Evolutionary conservation across 192 early-diverging fungal species (phyloP), one percentile per base, ranked within the genome.

Genomic region (Linnemannia elongata): DNA sequence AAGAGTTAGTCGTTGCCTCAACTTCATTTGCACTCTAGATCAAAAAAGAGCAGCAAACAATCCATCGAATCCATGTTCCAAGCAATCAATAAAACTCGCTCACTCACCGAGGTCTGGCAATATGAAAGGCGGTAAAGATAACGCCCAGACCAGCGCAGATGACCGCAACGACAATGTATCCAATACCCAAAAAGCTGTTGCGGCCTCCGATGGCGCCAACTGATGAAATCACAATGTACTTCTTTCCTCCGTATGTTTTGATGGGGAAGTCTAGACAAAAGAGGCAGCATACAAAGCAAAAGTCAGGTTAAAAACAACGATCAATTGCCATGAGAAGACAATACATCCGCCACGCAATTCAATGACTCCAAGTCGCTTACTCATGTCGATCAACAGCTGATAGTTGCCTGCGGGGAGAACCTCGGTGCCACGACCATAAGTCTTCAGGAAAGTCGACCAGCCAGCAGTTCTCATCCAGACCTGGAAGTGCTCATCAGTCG

Each of bases 391-490:
- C 1, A 88, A 73, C 27, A 98, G 80, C 75, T 89, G 80, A 78
- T 96, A 99, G 22, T 89, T 78, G 27, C 97, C 97, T 47, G 88
- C 82, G 79, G 98, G 89, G 9, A 82, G 88, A 8, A 87, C 87
- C 4, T 90, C 55, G 42, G 92, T 92, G 79, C 97, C 95, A 72
- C 93, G 89, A 57, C 95, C 97, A 90, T 95, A 99, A 47, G 98
- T 86, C 88, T 99, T 99, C 75, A 97, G 91, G 91, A 99, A 99
- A 30, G 94, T 96, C 17, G 97, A 97, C 76, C 98, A 91, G 0
- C 96, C 98, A 8, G 98, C 96, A 1, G 96, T 96, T 41, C 97
- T 92, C 96, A 98, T 97, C 98, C 98, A 99, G 36, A 99, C 97
- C 88, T 97, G 94, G 80, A 99, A 94, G 36, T 94, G 92, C 90